Base-by-base conservation (phyloP, 2,329 filamentous ascomycete species). In the Tolypocladium sp. region DNA sequence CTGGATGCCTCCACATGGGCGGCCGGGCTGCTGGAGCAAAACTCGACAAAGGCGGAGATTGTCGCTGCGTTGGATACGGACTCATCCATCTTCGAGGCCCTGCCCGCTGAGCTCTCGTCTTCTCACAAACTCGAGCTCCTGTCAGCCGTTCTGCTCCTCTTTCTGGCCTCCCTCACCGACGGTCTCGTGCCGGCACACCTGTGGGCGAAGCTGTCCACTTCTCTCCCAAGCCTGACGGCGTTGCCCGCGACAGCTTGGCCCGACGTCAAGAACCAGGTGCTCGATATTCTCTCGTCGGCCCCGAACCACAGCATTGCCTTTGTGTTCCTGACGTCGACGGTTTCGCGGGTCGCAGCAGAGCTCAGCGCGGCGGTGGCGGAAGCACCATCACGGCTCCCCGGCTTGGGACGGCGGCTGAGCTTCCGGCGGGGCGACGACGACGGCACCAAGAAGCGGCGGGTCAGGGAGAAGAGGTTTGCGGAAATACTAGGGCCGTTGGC, bases 281-380 rank as follows among this genome's bases (percentile, higher is more conserved):
- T 96, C 6, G 92, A 97, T 64, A 81, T 88, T 2, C 80, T 97
- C 2, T 82, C 88, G 0, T 77, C 82, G 2, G 81, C 84, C 0
- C 89, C 91, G 0, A 87, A 88, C 56, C 89, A 96, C 73, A 94
- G 91, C 69, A 92, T 96, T 58, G 89, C 89, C 0, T 96, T 97
- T 68, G 89, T 96, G 2, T 92, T 97, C 63, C 76, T 97, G 20
- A 91, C 88, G 0, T 86, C 90, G 10, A 92, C 92, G 73, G 79
- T 97, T 1, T 74, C 79, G 2, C 77, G 79, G 4, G 74, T 83
- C 1, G 75, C 79, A 2, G 70, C 74, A 0, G 82, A 85, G 58
- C 71, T 85, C 7, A 71, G 70, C 68, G 46, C 80, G 65, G 30
- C 55, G 66, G 78, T 60, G 61, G 68, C 44, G 55, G 79, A 61